A percentile compares a stretch with the other conserved stretches of the same genome.
These are phyloP conservation scores for Fusarium pseudonygamai DNA, from an alignment of 2,329 filamentous ascomycete genomes.

Conservation along the genomic window DNA sequence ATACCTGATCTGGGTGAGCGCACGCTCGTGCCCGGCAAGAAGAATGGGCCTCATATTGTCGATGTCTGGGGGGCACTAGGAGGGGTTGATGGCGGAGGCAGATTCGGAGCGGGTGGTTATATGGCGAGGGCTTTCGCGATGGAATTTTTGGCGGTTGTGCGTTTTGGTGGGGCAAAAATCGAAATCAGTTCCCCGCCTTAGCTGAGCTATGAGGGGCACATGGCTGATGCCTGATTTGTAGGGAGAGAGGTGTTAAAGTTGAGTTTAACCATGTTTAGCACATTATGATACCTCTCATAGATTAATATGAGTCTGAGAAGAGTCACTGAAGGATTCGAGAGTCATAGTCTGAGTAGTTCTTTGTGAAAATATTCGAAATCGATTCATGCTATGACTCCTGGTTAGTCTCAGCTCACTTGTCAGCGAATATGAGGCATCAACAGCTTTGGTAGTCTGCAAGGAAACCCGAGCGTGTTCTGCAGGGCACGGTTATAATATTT, in stretches of 20 bases:
- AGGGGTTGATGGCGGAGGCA: slow-evolving; percentile 44
- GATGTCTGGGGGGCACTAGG: slow-evolving; percentile 39
- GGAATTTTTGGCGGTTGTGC: slow-evolving; percentile 58
- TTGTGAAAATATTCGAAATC: background rate
- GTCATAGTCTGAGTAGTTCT: slow-evolving; percentile 21
- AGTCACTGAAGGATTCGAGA: slow-evolving; percentile 31
- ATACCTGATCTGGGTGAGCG: slow-evolving; percentile 92
- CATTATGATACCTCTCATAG: slow-evolving; percentile 19
- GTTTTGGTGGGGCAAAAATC: slow-evolving; percentile 54
- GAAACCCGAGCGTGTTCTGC: background rate
- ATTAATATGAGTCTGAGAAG: background rate
- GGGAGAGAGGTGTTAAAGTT: slow-evolving; percentile 22
- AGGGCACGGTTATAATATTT: background rate
- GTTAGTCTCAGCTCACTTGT: background rate
- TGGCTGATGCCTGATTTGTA: slow-evolving; percentile 20
- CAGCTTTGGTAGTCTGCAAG: background rate
- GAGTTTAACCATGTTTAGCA: slow-evolving; percentile 14
- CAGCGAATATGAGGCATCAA: slow-evolving; percentile 40
- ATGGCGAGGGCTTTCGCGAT: slow-evolving; percentile 49
- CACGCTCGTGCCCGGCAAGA: slow-evolving; percentile 94
- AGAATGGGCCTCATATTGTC: slow-evolving; percentile 94
- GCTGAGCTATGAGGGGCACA: slow-evolving; percentile 20
- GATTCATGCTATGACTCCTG: background rate
- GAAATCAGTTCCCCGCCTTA: slow-evolving; percentile 29
- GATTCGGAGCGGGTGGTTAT: slow-evolving; percentile 45